Evolutionary conservation across 192 early-diverging fungal species (phyloP), one percentile per base, ranked within the genome.

Genomic region (Coemansia biformis): DNA sequence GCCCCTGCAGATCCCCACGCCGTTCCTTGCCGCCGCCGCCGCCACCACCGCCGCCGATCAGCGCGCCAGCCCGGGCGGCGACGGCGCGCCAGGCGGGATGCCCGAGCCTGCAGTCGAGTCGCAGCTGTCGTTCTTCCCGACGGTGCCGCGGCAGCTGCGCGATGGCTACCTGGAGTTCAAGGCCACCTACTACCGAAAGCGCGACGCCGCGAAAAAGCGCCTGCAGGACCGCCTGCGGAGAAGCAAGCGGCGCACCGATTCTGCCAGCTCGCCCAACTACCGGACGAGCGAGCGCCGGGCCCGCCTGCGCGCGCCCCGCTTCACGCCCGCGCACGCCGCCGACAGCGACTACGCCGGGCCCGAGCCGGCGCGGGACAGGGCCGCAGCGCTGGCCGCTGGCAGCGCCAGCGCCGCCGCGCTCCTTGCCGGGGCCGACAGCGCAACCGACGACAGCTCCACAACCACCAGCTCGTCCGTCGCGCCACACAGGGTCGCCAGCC

Each of bases 111-210:
- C 38, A 13, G 18, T 54, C 23, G 75, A 76, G 30, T 51, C 67
- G 43, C 75, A 76, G 43, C 41, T 76, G 41, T 51, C 68, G 23
- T 76, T 76, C 48, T 70, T 71, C 38, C 75, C 75, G 15, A 66
- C 68, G 1, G 68, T 76, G 15, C 75, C 75, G 12, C 68, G 68
- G 15, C 68, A 70, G 49, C 55, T 76, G 37, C 62, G 63, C 31
- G 62, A 70, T 22, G 75, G 75, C 24, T 76, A 62, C 42, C 18
- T 57, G 29, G 68, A 65, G 36, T 76, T 76, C 42, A 71, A 72
- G 22, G 43, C 62, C 11, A 76, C 68, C 0, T 76, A 76, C 45
- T 76, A 71, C 26, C 67, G 63, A 48, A 70, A 71, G 42, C 57
- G 67, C 28, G 68, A 76, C 35, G 68, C 59, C 0, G 59, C 67